These are phyloP conservation scores for Paxillus involutus DNA, from an alignment of 768 basidiomycete species.

Conservation along the genomic window DNA sequence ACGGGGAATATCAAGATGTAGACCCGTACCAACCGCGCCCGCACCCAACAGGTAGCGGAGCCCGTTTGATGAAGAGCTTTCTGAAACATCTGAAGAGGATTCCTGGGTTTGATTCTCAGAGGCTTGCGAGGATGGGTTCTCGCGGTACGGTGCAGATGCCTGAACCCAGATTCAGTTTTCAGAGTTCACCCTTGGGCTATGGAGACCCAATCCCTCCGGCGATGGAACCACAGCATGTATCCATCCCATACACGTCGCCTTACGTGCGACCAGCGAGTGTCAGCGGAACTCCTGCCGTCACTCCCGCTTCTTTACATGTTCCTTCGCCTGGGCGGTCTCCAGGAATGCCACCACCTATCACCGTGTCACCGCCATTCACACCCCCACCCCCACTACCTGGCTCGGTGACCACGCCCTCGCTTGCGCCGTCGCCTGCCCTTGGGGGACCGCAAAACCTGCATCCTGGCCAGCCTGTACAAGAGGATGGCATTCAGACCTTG, in stretches of 20 bases:
- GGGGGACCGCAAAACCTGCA: background rate
- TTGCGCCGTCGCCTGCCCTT: background rate
- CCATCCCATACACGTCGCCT: constrained; percentile 18
- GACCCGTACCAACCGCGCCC: constrained; percentile 10
- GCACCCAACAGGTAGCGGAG: constrained; percentile 6
- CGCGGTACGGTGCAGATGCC: constrained; percentile 6
- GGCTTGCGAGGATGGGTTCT: constrained; percentile 1
- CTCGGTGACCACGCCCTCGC: constrained; percentile 5
- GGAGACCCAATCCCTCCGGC: constrained; percentile 11
- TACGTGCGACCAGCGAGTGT: constrained; percentile 4
- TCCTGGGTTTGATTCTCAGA: constrained; percentile 16
- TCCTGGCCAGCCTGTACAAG: background rate
- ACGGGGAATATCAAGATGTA: background rate
- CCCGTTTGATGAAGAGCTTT: constrained; percentile 27
- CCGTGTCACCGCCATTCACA: constrained; percentile 15
- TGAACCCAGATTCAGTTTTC: background rate
- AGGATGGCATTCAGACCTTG: constrained; percentile 18
- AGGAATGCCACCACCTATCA: constrained; percentile 8
- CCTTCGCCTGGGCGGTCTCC: background rate
- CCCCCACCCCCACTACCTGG: constrained; percentile 6
- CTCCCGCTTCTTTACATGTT: constrained; percentile 1
- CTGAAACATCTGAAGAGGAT: constrained; percentile 35
- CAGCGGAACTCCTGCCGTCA: background rate
- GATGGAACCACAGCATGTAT: constrained; percentile 19
- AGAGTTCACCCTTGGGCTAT: constrained; percentile 15